Conservation (phyloP, 176 grass and related monocot species). For the Musa schizocarpa region DNA sequence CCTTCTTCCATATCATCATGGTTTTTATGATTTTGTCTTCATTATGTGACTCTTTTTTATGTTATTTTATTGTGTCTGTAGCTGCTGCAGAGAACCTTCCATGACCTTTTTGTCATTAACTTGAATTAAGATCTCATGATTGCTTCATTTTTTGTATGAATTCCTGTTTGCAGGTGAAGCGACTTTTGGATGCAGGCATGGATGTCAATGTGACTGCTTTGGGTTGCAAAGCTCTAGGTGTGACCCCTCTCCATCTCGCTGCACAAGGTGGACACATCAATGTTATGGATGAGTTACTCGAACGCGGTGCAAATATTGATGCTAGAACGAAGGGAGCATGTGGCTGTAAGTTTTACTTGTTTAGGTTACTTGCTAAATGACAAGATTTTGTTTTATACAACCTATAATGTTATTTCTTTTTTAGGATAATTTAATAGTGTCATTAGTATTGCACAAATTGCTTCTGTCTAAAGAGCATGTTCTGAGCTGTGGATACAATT, state of each 20-base stretch:
- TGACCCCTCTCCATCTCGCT: conserved; percentile 78
- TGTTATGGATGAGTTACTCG: conserved; percentile 87
- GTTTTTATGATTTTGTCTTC: too few relatives aligned
- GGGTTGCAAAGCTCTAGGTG: conserved; percentile 75
- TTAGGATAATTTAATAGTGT: neutral
- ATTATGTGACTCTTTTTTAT: too few relatives aligned
- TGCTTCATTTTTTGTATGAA: neutral
- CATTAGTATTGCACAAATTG: neutral
- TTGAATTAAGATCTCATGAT: neutral
- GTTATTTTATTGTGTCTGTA: too few relatives aligned
- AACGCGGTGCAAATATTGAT: conserved; percentile 92
- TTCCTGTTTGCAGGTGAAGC: conserved; percentile 44
- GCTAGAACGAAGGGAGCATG: conserved; percentile 92
- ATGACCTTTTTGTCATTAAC: neutral
- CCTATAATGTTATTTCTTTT: neutral
- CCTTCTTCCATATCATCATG: too few relatives aligned
- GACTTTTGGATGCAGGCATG: conserved; percentile 68
- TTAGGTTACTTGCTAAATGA: neutral
- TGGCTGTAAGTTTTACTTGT: conserved; percentile 65
- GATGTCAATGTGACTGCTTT: conserved; percentile 63
- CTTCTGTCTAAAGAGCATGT: neutral
- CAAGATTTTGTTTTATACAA: neutral
- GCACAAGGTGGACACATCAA: conserved; percentile 87
- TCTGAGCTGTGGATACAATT: neutral
- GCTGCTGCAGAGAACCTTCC: too few relatives aligned